phyloP scores from a whole-genome alignment of 2,329 filamentous ascomycete genomes.

The Xylariaceae sp. region DNA sequence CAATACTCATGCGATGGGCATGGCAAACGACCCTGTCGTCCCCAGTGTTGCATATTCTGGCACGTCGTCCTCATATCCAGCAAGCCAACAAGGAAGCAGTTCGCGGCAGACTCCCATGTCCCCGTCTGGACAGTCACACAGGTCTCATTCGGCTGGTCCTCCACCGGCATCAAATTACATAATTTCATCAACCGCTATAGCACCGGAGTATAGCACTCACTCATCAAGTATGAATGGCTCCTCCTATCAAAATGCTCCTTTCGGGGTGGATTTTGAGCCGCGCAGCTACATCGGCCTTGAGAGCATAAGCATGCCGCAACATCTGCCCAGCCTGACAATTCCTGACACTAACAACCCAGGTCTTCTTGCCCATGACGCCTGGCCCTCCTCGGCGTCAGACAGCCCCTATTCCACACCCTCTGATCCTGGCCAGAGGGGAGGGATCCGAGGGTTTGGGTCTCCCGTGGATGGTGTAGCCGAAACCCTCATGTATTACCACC shows the following conservation, averaged over 20 bases:
- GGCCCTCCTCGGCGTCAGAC: slow-evolving; percentile 45
- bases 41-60: slow-evolving; percentile 22
- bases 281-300: slow-evolving; percentile 32
- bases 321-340: slow-evolving; percentile 31
- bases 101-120: slow-evolving; percentile 28
- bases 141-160: slow-evolving; percentile 7
- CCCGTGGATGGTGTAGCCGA: slow-evolving; percentile 21
- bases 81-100: slow-evolving; percentile 16
- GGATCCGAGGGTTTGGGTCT: slow-evolving; percentile 21
- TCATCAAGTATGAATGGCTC: slow-evolving; percentile 24
- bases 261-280: slow-evolving; percentile 25
- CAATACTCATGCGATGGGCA: slow-evolving; percentile 9
- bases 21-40: slow-evolving; percentile 22
- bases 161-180: slow-evolving; percentile 17
- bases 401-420: slow-evolving; percentile 49
- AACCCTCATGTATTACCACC: slow-evolving; percentile 28
- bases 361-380: slow-evolving; percentile 38
- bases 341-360: slow-evolving; percentile 32
- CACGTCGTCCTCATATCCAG: slow-evolving; percentile 18
- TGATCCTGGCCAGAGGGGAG: slow-evolving; percentile 28
- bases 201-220: slow-evolving; percentile 25
- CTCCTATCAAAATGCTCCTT: slow-evolving; percentile 21
- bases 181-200: slow-evolving; percentile 14
- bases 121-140: slow-evolving; percentile 14
- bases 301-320: slow-evolving; percentile 22